These are phyloP conservation scores for Phaeosphaeriaceae sp. DNA, from an alignment of 2,329 filamentous ascomycete species.

Conservation along the genomic window DNA sequence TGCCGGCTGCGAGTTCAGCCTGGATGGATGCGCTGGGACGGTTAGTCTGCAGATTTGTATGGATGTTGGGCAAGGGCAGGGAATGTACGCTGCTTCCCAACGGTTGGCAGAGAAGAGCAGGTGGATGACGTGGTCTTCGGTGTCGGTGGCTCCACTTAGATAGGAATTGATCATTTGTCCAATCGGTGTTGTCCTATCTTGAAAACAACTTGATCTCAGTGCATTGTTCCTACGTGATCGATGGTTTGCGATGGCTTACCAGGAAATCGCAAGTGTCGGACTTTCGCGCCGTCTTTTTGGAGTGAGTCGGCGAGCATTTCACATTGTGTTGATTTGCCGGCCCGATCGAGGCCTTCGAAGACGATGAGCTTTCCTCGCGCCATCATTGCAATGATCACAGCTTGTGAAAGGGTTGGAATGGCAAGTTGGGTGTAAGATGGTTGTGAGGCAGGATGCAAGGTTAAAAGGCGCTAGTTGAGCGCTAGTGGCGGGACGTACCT, in stretches of 20 bases:
- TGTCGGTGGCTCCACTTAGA: conserved; percentile 72
- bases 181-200: conserved; percentile 83
- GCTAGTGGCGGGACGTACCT: neutral
- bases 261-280: conserved; percentile 71
- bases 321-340: conserved; percentile 92
- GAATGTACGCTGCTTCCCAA: conserved; percentile 70
- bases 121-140: conserved; percentile 90
- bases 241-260: conserved; percentile 51
- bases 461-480: neutral
- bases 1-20: conserved; percentile 65
- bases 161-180: conserved; percentile 88
- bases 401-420: neutral
- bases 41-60: neutral
- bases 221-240: conserved; percentile 1
- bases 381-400: conserved; percentile 26
- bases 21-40: conserved; percentile 44
- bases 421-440: neutral
- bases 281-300: conserved; percentile 57
- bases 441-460: neutral
- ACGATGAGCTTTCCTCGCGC: conserved; percentile 77
- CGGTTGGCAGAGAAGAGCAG: conserved; percentile 89
- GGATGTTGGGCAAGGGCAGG: neutral
- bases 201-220: conserved; percentile 2
- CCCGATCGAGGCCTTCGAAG: conserved; percentile 87
- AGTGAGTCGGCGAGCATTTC: conserved; percentile 67